Evolutionary conservation across 352 stramenopile species (phyloP).

Genomic region (Globisporangium iwayamae): DNA sequence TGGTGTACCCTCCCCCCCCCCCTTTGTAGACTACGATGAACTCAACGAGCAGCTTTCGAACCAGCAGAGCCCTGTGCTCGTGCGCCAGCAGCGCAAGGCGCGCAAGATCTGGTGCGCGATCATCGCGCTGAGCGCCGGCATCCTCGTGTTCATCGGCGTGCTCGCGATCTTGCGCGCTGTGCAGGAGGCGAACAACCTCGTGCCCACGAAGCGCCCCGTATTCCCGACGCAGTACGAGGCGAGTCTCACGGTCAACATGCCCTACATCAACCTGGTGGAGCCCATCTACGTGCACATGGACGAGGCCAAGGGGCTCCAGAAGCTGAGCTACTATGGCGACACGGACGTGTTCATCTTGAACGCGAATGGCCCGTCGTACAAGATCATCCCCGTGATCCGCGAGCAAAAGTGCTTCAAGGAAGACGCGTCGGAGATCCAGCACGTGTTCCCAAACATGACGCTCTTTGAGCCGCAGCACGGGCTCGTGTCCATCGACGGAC

Average conservation of each 20-base stretch:
- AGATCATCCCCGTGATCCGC: constrained; percentile 79
- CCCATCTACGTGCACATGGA: constrained; percentile 85
- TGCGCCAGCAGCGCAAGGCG: constrained; percentile 59
- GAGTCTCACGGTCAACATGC: constrained; percentile 85
- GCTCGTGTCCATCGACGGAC: constrained; percentile 64
- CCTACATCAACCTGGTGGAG: constrained; percentile 87
- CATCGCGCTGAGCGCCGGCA: constrained; percentile 66
- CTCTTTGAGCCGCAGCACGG: constrained; percentile 84
- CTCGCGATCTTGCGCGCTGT: constrained; percentile 81
- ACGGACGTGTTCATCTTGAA: constrained; percentile 89
- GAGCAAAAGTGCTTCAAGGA: constrained; percentile 73
- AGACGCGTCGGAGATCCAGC: constrained; percentile 61
- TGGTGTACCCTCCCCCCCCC: no score
- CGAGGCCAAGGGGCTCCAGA: constrained; percentile 65
- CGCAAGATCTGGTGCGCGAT: constrained; percentile 81
- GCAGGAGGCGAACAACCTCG: constrained; percentile 69
- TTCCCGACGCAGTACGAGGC: constrained; percentile 87
- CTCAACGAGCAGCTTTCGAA: constrained; percentile 24
- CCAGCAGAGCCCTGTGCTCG: constrained; percentile 34
- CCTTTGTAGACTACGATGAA: constrained; percentile 12
- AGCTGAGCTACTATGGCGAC: constrained; percentile 86
- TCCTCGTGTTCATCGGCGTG: constrained; percentile 78
- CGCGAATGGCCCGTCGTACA: constrained; percentile 64
- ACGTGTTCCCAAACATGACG: constrained; percentile 83
- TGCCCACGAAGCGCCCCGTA: constrained; percentile 58